Percentiles rank a stretch among this genome's conserved stretches.
These are phyloP conservation scores for Saccharomyces cerevisiae DNA, from an alignment of 805 yeast genomes.

Conservation along the genomic window DNA sequence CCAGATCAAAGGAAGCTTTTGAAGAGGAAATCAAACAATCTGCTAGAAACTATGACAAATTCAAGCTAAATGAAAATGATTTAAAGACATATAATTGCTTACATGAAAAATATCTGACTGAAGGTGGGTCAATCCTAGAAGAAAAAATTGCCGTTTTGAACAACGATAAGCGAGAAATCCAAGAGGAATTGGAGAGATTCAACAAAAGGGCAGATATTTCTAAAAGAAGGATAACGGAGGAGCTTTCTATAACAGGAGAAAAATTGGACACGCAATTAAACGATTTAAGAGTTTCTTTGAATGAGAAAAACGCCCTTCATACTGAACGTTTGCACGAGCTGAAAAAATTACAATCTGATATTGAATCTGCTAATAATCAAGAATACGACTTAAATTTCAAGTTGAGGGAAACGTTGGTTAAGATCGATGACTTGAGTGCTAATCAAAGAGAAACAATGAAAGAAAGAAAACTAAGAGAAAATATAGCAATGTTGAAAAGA, in stretches of 20 bases:
- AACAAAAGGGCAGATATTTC: slow-evolving; percentile 32
- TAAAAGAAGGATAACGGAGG: slow-evolving; percentile 28
- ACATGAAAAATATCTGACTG: slow-evolving; percentile 47
- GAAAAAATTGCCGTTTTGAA: slow-evolving; percentile 37
- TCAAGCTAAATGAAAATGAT: slow-evolving; percentile 41
- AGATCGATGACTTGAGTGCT: slow-evolving; percentile 66
- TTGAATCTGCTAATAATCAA: slow-evolving; percentile 35
- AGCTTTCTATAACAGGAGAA: slow-evolving; percentile 29
- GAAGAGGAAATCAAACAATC: slow-evolving; percentile 23
- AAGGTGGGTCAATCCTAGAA: slow-evolving; percentile 50
- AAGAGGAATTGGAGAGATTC: slow-evolving; percentile 32
- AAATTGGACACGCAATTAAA: slow-evolving; percentile 27
- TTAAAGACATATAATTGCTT: slow-evolving; percentile 49
- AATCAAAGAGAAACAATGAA: slow-evolving; percentile 65
- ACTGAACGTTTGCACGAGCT: slow-evolving; percentile 27
- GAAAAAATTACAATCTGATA: slow-evolving; percentile 33
- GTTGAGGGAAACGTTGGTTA: slow-evolving; percentile 49
- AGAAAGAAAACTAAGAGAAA: slow-evolving; percentile 65
- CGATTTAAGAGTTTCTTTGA: slow-evolving; percentile 31
- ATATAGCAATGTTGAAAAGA: slow-evolving; percentile 58
- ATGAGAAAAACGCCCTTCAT: slow-evolving; percentile 30
- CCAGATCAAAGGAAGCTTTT: slow-evolving; percentile 34
- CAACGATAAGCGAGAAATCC: slow-evolving; percentile 39
- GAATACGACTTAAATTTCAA: slow-evolving; percentile 58
- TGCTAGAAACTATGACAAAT: slow-evolving; percentile 25